Percentiles rank a stretch among this genome's conserved stretches.
These are phyloP conservation scores for Diutina catenulata DNA, from an alignment of 1,139 yeast genomes.

Conservation along the genomic window DNA sequence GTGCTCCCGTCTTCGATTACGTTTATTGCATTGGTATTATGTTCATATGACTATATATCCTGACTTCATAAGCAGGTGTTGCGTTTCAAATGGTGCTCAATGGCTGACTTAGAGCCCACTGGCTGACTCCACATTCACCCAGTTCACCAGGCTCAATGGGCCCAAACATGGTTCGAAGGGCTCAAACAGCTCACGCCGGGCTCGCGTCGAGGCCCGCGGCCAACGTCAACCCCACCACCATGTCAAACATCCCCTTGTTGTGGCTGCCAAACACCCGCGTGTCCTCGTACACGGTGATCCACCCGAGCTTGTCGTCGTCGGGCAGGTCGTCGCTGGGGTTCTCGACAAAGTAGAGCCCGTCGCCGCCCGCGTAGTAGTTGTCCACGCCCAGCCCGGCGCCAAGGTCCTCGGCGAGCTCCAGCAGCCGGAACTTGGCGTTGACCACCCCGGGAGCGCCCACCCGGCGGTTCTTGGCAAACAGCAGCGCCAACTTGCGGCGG, in stretches of 20 bases:
- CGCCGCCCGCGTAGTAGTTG: constrained; percentile 38
- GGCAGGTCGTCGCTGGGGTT: constrained; percentile 50
- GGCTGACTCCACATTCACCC: too few relatives aligned
- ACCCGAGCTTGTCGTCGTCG: constrained; percentile 46
- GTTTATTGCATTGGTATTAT: too few relatives aligned
- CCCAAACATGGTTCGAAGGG: too few relatives aligned
- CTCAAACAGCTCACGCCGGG: too few relatives aligned
- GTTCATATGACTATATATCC: too few relatives aligned
- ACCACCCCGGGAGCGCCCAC: not conserved
- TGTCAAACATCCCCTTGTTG: constrained; percentile 39
- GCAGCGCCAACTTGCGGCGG: constrained; percentile 26
- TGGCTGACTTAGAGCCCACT: too few relatives aligned
- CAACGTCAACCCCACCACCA: constrained; percentile 40
- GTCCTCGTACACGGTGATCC: constrained; percentile 52
- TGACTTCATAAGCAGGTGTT: too few relatives aligned
- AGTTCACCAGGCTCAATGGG: too few relatives aligned
- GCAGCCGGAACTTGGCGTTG: not conserved
- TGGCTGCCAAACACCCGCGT: constrained; percentile 11
- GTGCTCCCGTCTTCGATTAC: too few relatives aligned
- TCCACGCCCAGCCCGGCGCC: constrained; percentile 21
- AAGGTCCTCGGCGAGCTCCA: constrained; percentile 14
- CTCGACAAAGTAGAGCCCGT: constrained; percentile 34
- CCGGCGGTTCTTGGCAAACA: constrained; percentile 11
- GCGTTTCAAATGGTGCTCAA: too few relatives aligned
- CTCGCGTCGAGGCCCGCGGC: constrained; percentile 17